Evolutionary conservation across 2,329 filamentous ascomycete genomes (phyloP).

Genomic region (Metarhizium rileyi): DNA sequence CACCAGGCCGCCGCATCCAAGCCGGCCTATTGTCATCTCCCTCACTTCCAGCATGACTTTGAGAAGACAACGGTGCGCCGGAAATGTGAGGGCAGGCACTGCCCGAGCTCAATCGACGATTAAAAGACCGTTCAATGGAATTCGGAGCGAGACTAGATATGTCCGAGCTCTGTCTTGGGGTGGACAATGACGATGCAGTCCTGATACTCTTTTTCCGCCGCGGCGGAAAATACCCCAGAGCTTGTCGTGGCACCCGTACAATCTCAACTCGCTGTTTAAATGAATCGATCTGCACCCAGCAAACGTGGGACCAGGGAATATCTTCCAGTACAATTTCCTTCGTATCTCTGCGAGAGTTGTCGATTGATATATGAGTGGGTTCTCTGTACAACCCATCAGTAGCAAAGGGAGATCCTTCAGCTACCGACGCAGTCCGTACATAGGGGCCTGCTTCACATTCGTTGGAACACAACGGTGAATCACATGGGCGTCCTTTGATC

Average conservation of each 20-base stretch:
- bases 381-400: slow-evolving; percentile 25
- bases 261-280: slow-evolving; percentile 67
- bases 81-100: slow-evolving; percentile 24
- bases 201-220: slow-evolving; percentile 73
- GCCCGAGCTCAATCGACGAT: slow-evolving; percentile 34
- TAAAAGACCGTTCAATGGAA: slow-evolving; percentile 23
- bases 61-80: slow-evolving; percentile 24
- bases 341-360: slow-evolving; percentile 14
- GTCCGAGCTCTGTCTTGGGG: slow-evolving; percentile 58
- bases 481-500: slow-evolving; percentile 62
- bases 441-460: slow-evolving; percentile 39
- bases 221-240: slow-evolving; percentile 86
- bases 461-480: slow-evolving; percentile 35
- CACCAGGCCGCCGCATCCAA: slow-evolving; percentile 75
- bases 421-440: slow-evolving; percentile 33
- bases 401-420: slow-evolving; percentile 15
- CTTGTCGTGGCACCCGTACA: slow-evolving; percentile 67
- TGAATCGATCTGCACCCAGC: slow-evolving; percentile 76
- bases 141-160: slow-evolving; percentile 35
- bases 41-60: slow-evolving; percentile 28
- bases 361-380: slow-evolving; percentile 31
- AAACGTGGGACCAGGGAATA: slow-evolving; percentile 72
- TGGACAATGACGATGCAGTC: slow-evolving; percentile 55
- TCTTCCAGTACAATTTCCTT: slow-evolving; percentile 39
- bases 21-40: slow-evolving; percentile 33